Conservation (phyloP, 2,329 filamentous ascomycete genomes). For the Ophiocordyceps camponoti-saundersi region DNA sequence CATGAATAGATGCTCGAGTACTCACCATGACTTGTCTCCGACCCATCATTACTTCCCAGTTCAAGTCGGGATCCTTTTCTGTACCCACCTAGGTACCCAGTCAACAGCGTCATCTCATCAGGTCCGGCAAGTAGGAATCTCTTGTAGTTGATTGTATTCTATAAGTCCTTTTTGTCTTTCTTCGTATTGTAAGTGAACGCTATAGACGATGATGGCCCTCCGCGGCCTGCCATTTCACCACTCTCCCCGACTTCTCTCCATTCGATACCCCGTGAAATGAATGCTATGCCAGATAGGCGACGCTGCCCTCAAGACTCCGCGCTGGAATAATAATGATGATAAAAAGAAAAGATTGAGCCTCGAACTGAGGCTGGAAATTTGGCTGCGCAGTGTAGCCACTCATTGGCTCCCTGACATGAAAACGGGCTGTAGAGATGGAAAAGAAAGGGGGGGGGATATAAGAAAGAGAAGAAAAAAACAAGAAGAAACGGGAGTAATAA, state of each 20-base stretch:
- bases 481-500: background rate
- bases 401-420: background rate
- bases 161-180: too few relatives aligned
- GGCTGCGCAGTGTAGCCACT: background rate
- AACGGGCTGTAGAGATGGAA: background rate
- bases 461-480: background rate
- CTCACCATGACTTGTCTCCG: too few relatives aligned
- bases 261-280: background rate
- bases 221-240: too few relatives aligned
- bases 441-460: background rate
- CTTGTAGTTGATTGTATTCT: too few relatives aligned
- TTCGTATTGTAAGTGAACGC: too few relatives aligned
- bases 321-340: background rate
- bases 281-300: background rate
- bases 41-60: too few relatives aligned
- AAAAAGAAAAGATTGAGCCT: background rate
- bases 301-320: background rate
- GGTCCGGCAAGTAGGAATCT: too few relatives aligned
- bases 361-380: background rate
- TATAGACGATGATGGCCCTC: too few relatives aligned
- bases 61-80: too few relatives aligned
- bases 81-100: too few relatives aligned
- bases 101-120: too few relatives aligned
- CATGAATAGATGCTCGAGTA: too few relatives aligned
- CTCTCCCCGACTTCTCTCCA: background rate